These are phyloP conservation scores for Leptographium wingfieldii DNA, from an alignment of 2,329 filamentous ascomycete species.

Conservation along the genomic window DNA sequence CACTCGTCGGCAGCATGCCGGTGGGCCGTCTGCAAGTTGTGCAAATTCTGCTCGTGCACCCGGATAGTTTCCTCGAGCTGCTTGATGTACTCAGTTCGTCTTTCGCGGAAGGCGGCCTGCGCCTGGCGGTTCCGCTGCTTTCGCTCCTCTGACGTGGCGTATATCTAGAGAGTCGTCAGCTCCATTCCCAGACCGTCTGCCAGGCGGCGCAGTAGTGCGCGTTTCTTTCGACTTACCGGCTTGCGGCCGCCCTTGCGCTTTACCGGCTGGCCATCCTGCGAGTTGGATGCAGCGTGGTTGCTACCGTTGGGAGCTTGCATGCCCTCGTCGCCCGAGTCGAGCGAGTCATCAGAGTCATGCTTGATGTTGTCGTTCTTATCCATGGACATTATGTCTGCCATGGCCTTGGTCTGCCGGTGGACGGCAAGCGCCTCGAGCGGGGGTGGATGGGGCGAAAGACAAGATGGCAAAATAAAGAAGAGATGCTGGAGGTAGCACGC, in stretches of 20 bases:
- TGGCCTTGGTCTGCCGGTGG: slow-evolving; percentile 33
- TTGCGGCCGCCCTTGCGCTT: slow-evolving; percentile 98
- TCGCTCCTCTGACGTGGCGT: slow-evolving; percentile 95
- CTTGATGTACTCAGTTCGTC: slow-evolving; percentile 97
- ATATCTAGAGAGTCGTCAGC: slow-evolving; percentile 50
- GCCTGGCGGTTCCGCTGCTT: slow-evolving; percentile 97
- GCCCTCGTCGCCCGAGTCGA: slow-evolving; percentile 46
- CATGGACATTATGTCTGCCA: slow-evolving; percentile 57
- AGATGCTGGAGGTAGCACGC: neutral
- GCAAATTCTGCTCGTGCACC: slow-evolving; percentile 87
- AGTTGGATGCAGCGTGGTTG: slow-evolving; percentile 20
- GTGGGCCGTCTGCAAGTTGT: slow-evolving; percentile 86
- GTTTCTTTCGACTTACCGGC: slow-evolving; percentile 51
- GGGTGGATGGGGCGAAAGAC: neutral
- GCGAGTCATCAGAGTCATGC: slow-evolving; percentile 50
- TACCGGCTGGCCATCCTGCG: slow-evolving; percentile 50
- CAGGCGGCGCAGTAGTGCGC: neutral
- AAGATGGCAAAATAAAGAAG: neutral
- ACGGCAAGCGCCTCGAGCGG: slow-evolving; percentile 25
- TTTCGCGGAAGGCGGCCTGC: slow-evolving; percentile 92
- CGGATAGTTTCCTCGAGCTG: slow-evolving; percentile 96
- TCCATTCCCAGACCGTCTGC: neutral
- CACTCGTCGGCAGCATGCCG: slow-evolving; percentile 92
- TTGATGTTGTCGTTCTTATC: slow-evolving; percentile 44
- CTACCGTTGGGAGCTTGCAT: slow-evolving; percentile 27